These are phyloP conservation scores for Erigeron canadensis DNA, from an alignment of 129 eudicot genomes.

Conservation along the genomic window DNA sequence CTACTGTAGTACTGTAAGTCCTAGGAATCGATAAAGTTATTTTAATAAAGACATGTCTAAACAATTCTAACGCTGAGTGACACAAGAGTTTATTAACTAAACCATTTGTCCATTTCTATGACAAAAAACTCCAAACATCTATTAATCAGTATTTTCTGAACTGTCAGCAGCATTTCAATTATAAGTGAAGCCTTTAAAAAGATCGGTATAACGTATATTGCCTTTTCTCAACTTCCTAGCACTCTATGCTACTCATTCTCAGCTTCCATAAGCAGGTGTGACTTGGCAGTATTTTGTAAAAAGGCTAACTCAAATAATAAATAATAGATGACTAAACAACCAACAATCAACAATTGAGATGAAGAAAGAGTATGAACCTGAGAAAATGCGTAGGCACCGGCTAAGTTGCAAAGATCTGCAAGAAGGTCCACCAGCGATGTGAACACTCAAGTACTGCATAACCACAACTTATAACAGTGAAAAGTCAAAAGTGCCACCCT, in stretches of 20 bases:
- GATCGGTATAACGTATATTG: not conserved
- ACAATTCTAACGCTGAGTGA: not conserved
- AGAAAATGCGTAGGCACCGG: conserved; percentile 8
- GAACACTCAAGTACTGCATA: not conserved
- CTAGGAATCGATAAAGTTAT: too few species aligned
- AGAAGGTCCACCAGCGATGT: not conserved
- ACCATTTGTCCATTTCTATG: not conserved
- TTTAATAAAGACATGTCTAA: not conserved
- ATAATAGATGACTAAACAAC: not conserved
- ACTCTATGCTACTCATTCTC: conserved; percentile 14
- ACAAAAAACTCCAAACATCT: not conserved
- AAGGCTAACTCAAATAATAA: conserved; percentile 21
- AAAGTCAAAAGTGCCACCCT: conserved; percentile 83
- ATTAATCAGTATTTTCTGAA: not conserved
- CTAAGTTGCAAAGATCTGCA: conserved; percentile 12
- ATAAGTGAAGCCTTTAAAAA: not conserved
- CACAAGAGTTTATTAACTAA: conserved; percentile 3
- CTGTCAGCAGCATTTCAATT: not conserved
- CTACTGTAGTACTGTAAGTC: too few species aligned
- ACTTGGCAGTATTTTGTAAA: not conserved
- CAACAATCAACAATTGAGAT: conserved; percentile 1
- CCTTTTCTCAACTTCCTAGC: conserved; percentile 5
- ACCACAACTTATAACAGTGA: not conserved
- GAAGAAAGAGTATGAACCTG: conserved; percentile 24
- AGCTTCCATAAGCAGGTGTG: conserved; percentile 7